A percentile compares a stretch with the other conserved stretches of the same genome.
These are phyloP conservation scores for Cyamopsis tetragonoloba DNA, from an alignment of 306 rosid genomes.

Conservation along the genomic window DNA sequence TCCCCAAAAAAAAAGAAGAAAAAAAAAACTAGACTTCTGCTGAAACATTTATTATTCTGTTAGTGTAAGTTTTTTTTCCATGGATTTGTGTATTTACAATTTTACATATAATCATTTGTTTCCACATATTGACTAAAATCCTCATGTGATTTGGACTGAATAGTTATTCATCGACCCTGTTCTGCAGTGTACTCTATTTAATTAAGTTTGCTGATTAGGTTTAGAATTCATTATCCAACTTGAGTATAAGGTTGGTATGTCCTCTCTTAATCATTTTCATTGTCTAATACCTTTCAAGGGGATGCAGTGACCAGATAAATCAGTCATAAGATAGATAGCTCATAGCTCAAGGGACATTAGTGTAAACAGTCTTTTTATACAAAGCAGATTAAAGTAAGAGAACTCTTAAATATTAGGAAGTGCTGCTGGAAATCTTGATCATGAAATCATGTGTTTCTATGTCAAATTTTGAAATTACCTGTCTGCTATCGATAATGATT, in stretches of 20 bases:
- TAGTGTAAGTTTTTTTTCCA: not conserved
- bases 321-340: not conserved
- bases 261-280: not conserved
- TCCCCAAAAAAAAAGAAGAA: too few relatives aligned
- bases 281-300: not conserved
- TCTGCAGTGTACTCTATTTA: not conserved
- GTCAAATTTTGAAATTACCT: not conserved
- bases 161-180: not conserved
- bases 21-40: not conserved
- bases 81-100: not conserved
- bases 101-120: not conserved
- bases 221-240: not conserved
- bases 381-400: too few relatives aligned
- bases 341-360: not conserved
- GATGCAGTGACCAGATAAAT: not conserved
- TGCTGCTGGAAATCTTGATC: not conserved
- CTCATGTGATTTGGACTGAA: not conserved
- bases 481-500: conserved; percentile 6
- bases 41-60: not conserved
- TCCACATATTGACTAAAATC: not conserved
- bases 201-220: not conserved
- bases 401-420: not conserved
- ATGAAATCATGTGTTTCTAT: not conserved
- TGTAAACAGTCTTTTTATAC: not conserved
- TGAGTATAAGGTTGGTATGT: not conserved